phyloP scores from a whole-genome alignment of 164 flowering plant genomes.

The Stephania cephalantha region DNA sequence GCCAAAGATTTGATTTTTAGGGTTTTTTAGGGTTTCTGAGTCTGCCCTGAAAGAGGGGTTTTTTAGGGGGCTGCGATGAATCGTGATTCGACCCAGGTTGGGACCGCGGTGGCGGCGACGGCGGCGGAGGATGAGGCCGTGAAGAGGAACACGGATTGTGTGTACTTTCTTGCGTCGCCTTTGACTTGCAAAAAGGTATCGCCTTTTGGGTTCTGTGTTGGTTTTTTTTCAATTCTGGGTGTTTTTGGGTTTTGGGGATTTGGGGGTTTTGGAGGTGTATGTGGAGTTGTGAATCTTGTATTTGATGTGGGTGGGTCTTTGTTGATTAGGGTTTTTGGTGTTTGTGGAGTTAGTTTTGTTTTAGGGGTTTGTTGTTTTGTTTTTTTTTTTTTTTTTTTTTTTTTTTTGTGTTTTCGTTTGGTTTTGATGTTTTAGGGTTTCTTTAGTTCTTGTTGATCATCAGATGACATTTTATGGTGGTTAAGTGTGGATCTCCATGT shows the following conservation, averaged over 20 bases:
- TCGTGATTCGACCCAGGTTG: slow-evolving; percentile 15
- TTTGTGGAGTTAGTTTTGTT: neutral
- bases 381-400: neutral
- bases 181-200: slow-evolving; percentile 81
- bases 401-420: neutral
- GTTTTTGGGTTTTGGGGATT: slow-evolving; percentile 7
- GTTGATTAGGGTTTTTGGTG: neutral
- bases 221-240: slow-evolving; percentile 1
- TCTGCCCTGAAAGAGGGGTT: neutral
- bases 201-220: neutral
- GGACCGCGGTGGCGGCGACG: slow-evolving; percentile 5
- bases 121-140: slow-evolving; percentile 51
- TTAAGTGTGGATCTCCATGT: neutral
- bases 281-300: slow-evolving; percentile 9
- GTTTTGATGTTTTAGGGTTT: neutral
- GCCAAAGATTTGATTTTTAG: neutral
- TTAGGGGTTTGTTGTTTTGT: no score
- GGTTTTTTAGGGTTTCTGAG: neutral
- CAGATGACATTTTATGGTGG: neutral
- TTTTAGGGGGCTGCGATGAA: slow-evolving; percentile 13
- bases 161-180: slow-evolving; percentile 90
- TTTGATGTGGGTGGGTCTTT: neutral
- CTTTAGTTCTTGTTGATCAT: neutral
- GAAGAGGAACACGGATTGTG: slow-evolving; percentile 79
- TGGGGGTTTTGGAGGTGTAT: neutral